Conservation (phyloP, 140 eudicot genomes). For the Stevia rebaudiana region DNA sequence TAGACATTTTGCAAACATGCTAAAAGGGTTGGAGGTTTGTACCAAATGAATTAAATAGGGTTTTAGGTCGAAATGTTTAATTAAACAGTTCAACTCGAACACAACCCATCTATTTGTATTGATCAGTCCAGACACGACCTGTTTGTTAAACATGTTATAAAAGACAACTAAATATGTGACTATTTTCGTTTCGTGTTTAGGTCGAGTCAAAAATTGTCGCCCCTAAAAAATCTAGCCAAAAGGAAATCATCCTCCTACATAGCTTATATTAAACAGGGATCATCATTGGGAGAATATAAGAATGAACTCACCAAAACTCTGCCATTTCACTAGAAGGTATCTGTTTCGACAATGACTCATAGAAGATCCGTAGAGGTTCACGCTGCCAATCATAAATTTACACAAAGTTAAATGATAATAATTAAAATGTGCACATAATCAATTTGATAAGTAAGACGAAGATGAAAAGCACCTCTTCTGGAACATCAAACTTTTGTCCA, state of each 20-base stretch:
- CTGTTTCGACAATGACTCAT: constrained; percentile 80
- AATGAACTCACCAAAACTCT: constrained; percentile 84
- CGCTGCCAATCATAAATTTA: constrained; percentile 48
- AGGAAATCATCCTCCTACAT: no score
- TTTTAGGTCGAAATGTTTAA: no score
- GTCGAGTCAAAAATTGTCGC: no score
- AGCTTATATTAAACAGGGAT: not conserved
- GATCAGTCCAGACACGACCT: no score
- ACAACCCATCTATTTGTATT: not conserved
- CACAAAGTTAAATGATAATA: not conserved
- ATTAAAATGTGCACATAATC: not conserved
- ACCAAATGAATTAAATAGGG: not conserved
- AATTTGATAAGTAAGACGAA: not conserved
- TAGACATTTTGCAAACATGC: not conserved
- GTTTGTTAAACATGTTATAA: no score
- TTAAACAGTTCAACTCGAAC: not conserved
- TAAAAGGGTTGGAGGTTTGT: not conserved
- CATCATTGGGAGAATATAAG: not conserved
- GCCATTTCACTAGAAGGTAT: constrained; percentile 99
- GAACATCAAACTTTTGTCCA: constrained; percentile 89
- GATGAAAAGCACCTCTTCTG: constrained; percentile 67
- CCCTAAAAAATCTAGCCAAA: no score
- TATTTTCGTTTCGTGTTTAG: no score
- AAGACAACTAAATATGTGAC: no score
- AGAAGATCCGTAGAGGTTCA: constrained; percentile 84